Base-by-base conservation (phyloP, 2,329 filamentous ascomycete species). In the Alternaria tenuissima region DNA sequence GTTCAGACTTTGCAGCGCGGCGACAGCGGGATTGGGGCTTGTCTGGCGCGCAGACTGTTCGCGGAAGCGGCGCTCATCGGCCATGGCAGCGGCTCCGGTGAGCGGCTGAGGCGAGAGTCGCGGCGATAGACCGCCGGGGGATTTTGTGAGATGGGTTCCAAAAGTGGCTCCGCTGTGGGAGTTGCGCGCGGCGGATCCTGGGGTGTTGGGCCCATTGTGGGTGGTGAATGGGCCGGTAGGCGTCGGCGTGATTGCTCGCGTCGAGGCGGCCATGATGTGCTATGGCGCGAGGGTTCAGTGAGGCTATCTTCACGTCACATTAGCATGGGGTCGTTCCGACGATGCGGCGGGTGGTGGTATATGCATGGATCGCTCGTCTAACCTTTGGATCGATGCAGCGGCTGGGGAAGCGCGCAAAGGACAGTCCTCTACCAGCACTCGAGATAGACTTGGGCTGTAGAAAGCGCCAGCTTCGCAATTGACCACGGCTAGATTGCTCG, bases 21-120 rank as follows among this genome's bases (percentile, higher is more conserved):
- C 77, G 24, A 75, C 70, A 18, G 78, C 80, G 16, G 82, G 82
- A 56, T 85, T 85, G 3, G 82, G 82, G 63, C 80, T 85, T n/a
- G 79, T 81, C 64, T 81, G 80, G 38, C 79, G 76, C 56, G 78
- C 72, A 57, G 78, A 73, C 57, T 81, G 77, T 59, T 82, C 77
- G 59, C 77, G 74, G 58, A 73, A 75, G 44, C 80, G 78, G 59
- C 81, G 81, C 66, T 84, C 76, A 66, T 85, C 83, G 46, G 79
- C 80, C 67, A 84, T 74, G 41, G 82, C 83, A 57, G 80, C 80
- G 20, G 81, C 81, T 47, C 81, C 83, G 0, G 83, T 83, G 26
- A 85, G 75, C 36, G 78, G 78, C 58, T 76, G 73, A 3, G 80
- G 80, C 16, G 79, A 80, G 36, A 72, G 74, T 59, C 73, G 68